Conservation (phyloP, 2,329 filamentous ascomycete species). For the Phialophora macrospora region DNA sequence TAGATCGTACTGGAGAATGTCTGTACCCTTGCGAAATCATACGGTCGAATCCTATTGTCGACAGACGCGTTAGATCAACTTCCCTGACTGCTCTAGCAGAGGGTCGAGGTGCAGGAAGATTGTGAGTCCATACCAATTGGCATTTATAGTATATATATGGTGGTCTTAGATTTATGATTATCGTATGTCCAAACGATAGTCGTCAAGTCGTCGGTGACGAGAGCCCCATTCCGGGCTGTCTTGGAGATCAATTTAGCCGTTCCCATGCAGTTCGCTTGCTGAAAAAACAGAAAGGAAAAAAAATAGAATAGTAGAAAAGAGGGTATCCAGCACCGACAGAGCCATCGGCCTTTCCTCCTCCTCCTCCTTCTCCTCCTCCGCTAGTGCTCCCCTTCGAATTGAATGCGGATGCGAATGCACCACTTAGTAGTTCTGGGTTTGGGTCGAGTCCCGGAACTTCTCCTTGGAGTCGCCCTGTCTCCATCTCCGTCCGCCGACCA, state of each 20-base stretch:
- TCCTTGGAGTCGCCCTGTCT: conserved; percentile 24
- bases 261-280: neutral
- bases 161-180: neutral
- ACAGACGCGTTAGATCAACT: too few relatives aligned
- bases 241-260: neutral
- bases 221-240: neutral
- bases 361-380: neutral
- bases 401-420: neutral
- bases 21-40: too few relatives aligned
- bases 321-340: neutral
- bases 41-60: too few relatives aligned
- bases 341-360: neutral
- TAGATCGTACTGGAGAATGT: too few relatives aligned
- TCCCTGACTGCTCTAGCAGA: too few relatives aligned
- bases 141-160: too few relatives aligned
- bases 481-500: conserved; percentile 21
- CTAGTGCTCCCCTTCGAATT: neutral
- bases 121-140: too few relatives aligned
- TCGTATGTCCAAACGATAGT: neutral
- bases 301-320: neutral
- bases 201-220: neutral
- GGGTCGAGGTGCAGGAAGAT: too few relatives aligned
- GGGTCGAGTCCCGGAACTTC: conserved; percentile 24
- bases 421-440: conserved; percentile 7
- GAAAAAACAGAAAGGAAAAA: neutral